A percentile compares a stretch with the other conserved stretches of the same genome.
phyloP scores from a whole-genome alignment of 2,329 filamentous ascomycete species.

The Aureobasidium sp. region DNA sequence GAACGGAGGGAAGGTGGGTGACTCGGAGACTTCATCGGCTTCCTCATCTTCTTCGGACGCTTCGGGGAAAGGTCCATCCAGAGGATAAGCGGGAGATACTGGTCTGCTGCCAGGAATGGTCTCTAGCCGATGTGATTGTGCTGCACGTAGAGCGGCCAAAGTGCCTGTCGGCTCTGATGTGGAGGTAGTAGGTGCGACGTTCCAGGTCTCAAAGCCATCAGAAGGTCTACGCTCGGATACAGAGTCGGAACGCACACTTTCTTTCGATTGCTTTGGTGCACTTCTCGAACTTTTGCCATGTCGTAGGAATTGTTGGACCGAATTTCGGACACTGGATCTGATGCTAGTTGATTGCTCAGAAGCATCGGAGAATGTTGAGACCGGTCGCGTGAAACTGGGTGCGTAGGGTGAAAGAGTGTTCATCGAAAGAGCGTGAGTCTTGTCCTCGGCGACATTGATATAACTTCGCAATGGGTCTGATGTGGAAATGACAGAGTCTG shows the following conservation, averaged over 20 bases:
- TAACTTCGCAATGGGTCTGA: background rate
- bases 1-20: constrained; percentile 6
- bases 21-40: constrained; percentile 4
- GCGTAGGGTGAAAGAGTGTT: constrained; percentile 12
- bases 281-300: constrained; percentile 29
- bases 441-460: background rate
- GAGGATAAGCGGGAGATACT: constrained; percentile 54
- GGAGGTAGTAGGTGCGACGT: constrained; percentile 53
- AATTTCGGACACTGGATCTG: constrained; percentile 24
- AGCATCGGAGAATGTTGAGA: constrained; percentile 14
- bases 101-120: constrained; percentile 64
- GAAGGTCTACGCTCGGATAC: constrained; percentile 32
- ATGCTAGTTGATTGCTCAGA: constrained; percentile 20
- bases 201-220: constrained; percentile 68
- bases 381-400: constrained; percentile 20
- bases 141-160: constrained; percentile 18
- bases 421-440: background rate
- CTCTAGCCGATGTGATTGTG: constrained; percentile 52
- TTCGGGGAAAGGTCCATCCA: constrained; percentile 45
- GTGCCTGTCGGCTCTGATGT: constrained; percentile 38
- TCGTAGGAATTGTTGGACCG: constrained; percentile 33
- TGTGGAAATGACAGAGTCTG: constrained; percentile 1
- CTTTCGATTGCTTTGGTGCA: background rate
- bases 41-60: constrained; percentile 17
- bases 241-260: constrained; percentile 22